These are phyloP conservation scores for Candida mesenterica DNA, from an alignment of 1,139 yeast genomes.

Conservation along the genomic window DNA sequence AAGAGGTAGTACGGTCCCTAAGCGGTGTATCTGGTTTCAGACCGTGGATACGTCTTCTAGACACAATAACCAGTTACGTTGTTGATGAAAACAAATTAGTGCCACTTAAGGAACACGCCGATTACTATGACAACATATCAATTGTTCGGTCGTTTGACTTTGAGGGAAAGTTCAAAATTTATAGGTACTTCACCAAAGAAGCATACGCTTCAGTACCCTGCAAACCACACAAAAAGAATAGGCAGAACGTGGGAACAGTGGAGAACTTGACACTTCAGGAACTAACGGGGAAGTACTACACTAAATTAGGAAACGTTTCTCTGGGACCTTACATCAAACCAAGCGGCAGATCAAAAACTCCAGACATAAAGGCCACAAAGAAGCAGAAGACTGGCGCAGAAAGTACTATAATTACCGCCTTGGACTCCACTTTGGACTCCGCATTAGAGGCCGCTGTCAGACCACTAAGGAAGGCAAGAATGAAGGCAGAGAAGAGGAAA, in stretches of 20 bases:
- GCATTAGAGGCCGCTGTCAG: not conserved
- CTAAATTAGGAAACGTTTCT: slow-evolving; percentile 28
- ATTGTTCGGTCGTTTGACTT: slow-evolving; percentile 68
- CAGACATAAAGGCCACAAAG: slow-evolving; percentile 7
- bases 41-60: slow-evolving; percentile 50
- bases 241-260: slow-evolving; percentile 5
- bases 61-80: slow-evolving; percentile 37
- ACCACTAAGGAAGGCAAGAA: slow-evolving; percentile 1
- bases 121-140: slow-evolving; percentile 24
- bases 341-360: slow-evolving; percentile 5
- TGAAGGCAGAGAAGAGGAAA: not conserved
- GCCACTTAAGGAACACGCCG: slow-evolving; percentile 22
- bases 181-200: slow-evolving; percentile 55
- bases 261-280: slow-evolving; percentile 13
- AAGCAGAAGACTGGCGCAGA: slow-evolving; percentile 8
- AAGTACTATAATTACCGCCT: not conserved
- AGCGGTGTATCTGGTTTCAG: slow-evolving; percentile 56
- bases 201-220: slow-evolving; percentile 9
- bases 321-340: slow-evolving; percentile 18
- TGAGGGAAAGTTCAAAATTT: slow-evolving; percentile 71
- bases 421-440: too few species aligned
- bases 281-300: slow-evolving; percentile 22
- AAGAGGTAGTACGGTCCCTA: slow-evolving; percentile 46
- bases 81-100: slow-evolving; percentile 24
- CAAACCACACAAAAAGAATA: slow-evolving; percentile 9